phyloP scores from a whole-genome alignment of 768 basidiomycete species.

The Paxillus ammoniavirescens region DNA sequence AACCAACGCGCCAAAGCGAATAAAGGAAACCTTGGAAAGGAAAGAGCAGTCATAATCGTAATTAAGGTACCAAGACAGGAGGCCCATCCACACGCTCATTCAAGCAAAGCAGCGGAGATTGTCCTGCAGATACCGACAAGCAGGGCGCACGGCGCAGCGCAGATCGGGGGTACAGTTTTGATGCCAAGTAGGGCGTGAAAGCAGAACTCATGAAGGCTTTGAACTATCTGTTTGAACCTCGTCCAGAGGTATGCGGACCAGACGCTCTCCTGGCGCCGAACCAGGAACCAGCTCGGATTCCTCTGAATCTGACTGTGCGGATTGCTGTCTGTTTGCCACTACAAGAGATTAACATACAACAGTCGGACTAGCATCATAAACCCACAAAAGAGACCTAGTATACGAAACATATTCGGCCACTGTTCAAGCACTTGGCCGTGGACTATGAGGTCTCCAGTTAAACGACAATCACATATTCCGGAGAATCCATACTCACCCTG shows the following conservation, averaged over 20 bases:
- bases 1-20: no score
- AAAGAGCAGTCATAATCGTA: no score
- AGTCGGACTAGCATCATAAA: conserved; percentile 5
- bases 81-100: no score
- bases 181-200: background rate
- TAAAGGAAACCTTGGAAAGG: no score
- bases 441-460: conserved; percentile 38
- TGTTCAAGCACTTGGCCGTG: conserved; percentile 77
- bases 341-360: background rate
- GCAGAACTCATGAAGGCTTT: conserved; percentile 8
- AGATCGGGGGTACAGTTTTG: background rate
- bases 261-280: conserved; percentile 48
- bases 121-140: no score
- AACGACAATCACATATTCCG: background rate
- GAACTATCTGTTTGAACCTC: conserved; percentile 44
- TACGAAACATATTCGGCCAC: conserved; percentile 83
- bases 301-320: conserved; percentile 21
- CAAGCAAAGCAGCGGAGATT: no score
- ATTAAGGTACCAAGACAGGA: no score
- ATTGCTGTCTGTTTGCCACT: conserved; percentile 52
- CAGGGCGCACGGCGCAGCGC: no score
- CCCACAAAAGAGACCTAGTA: conserved; percentile 67
- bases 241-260: conserved; percentile 75
- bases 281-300: conserved; percentile 16
- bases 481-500: conserved; percentile 42